Evolutionary conservation across 768 basidiomycete genomes (phyloP).

Genomic region (Ephemerocybe angulata): DNA sequence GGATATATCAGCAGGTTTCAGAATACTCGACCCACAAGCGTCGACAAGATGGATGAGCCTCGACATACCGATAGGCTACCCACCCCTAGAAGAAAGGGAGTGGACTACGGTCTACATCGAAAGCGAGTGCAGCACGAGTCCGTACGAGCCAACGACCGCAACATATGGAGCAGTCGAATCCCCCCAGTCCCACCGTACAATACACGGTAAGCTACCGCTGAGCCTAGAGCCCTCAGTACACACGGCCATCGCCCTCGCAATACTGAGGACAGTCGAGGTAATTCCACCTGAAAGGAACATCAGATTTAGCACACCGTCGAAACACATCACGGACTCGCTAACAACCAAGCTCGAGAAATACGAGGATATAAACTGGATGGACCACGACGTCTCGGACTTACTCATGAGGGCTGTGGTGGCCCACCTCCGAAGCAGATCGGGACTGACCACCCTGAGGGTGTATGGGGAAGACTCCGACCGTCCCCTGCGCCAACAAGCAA

Average conservation of each 20-base stretch:
- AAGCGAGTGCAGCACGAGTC: too few species aligned
- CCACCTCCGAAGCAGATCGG: background rate
- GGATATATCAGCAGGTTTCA: background rate
- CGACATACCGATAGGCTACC: too few species aligned
- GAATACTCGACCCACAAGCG: background rate
- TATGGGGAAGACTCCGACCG: background rate
- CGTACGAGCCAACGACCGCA: too few species aligned
- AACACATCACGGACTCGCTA: background rate
- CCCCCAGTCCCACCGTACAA: too few species aligned
- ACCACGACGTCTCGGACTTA: background rate
- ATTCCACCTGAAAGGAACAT: background rate
- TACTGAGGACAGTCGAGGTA: background rate
- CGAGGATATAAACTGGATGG: background rate
- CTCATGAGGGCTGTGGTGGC: background rate
- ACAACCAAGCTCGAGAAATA: background rate
- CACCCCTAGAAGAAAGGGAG: too few species aligned
- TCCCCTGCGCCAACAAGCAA: background rate
- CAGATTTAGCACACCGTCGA: background rate
- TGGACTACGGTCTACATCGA: too few species aligned
- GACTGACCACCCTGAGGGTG: background rate
- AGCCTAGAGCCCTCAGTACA: background rate
- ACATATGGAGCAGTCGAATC: too few species aligned
- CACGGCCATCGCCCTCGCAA: background rate
- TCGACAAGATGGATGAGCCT: background rate
- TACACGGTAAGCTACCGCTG: background rate